Base-by-base conservation (phyloP, 1,139 yeast species). In the Wickerhamomyces sp. region DNA sequence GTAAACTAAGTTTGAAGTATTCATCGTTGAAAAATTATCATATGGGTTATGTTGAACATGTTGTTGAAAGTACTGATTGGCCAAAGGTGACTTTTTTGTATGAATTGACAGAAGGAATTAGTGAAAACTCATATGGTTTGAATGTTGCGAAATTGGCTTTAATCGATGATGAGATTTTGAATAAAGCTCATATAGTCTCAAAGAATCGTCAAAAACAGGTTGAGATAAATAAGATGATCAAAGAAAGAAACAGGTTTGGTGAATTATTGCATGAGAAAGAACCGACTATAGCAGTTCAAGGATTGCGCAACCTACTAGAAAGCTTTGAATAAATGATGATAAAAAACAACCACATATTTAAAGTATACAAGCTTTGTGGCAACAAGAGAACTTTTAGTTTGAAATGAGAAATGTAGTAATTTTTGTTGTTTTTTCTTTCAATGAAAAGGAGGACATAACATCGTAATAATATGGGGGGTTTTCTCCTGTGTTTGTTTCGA, bases 61-160 rank as follows among this genome's bases (percentile, higher is more conserved):
- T 49, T 29, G 55, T 55, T 17, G 56, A 60, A 1, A 55, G 56
- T 0, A 67, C 67, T 22, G 55, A 58, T 19, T 60, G 68, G 63
- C 60, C 67, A 5, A 63, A 61, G 21, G 64, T 72, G 0, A 65
- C 81, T 1, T 85, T 86, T 49, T 63, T 86, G 35, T 86, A 84
- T 59, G 77, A 72, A 36, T 56, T 84, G 41, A 76, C 65, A 5
- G 54, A 60, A 14, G 94, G 94, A 0, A 72, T 72, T 4, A 78
- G 86, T 28, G 67, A 70, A 31, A 76, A 78, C 45, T 83, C 87
- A 46, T 86, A 81, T 59, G 95, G 95, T 0, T 65, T 86, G 35
- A 84, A 86, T 52, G 92, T 85, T 35, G 95, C 95, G 1, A 75
- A 72, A 48, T 55, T 85, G 45, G 89, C 95, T 0, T 76, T 77